Conservation (phyloP, 495 filamentous ascomycete species). For the Neurospora tetrasperma region DNA sequence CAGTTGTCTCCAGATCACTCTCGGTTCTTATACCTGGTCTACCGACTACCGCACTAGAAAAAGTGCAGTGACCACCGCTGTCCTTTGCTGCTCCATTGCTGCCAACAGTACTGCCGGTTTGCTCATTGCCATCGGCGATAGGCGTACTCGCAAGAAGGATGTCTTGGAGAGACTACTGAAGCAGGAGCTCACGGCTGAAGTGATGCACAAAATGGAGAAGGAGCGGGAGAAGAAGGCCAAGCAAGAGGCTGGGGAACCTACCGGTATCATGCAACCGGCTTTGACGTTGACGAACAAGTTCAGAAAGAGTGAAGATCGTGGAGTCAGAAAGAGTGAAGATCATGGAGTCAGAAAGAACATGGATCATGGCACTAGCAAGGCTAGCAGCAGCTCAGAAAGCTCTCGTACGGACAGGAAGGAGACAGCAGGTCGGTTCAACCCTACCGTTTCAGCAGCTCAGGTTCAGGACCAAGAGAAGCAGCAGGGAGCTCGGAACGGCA, state of each 20-base stretch:
- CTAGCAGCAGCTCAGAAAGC: neutral
- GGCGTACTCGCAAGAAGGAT: constrained; percentile 68
- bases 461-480: neutral
- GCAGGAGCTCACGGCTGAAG: constrained; percentile 62
- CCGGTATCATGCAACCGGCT: neutral
- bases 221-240: constrained; percentile 33
- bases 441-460: neutral
- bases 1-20: constrained; percentile 61
- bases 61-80: constrained; percentile 63
- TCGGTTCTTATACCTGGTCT: constrained; percentile 64
- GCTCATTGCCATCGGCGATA: constrained; percentile 61
- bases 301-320: neutral
- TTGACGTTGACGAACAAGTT: neutral
- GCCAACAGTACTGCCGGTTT: constrained; percentile 64
- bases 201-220: constrained; percentile 61
- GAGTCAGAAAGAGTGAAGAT: neutral
- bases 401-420: neutral
- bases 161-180: constrained; percentile 62
- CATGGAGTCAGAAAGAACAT: neutral
- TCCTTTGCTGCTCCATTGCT: constrained; percentile 64
- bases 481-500: neutral
- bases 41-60: constrained; percentile 54
- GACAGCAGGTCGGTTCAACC: neutral
- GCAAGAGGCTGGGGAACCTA: constrained; percentile 1
- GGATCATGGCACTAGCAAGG: neutral